These are phyloP conservation scores for Tylopilus subfusipes DNA, from an alignment of 768 basidiomycete genomes.

Conservation along the genomic window DNA sequence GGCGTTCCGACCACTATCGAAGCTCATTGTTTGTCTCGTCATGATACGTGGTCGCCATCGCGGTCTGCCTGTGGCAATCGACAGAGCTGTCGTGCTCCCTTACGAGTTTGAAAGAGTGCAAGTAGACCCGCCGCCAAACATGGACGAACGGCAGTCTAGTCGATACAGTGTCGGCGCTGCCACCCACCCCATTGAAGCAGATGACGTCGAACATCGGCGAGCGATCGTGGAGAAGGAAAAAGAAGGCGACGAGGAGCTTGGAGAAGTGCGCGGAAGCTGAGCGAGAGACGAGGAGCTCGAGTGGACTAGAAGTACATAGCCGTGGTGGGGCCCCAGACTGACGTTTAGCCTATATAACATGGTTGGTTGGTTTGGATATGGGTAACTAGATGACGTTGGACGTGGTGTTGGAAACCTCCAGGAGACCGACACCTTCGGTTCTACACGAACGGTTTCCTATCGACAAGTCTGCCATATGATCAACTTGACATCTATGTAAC, in stretches of 20 bases:
- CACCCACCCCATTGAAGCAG: neutral
- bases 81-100: conserved; percentile 82
- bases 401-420: neutral
- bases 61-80: conserved; percentile 82
- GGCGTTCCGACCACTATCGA: conserved; percentile 74
- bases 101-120: conserved; percentile 47
- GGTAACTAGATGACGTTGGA: neutral
- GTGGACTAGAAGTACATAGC: neutral
- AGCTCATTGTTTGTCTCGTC: conserved; percentile 80
- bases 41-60: conserved; percentile 95
- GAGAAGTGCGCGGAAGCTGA: neutral
- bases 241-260: neutral
- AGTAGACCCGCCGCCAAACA: conserved; percentile 3
- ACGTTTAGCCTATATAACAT: neutral
- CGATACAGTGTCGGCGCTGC: neutral
- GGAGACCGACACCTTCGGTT: neutral
- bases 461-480: neutral
- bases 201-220: neutral
- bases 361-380: neutral
- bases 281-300: neutral
- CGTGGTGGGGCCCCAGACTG: neutral
- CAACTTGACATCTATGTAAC: neutral
- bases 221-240: neutral
- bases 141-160: conserved; percentile 14
- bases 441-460: neutral